phyloP scores from a whole-genome alignment of 768 basidiomycete species.

The Tylopilus felleus region DNA sequence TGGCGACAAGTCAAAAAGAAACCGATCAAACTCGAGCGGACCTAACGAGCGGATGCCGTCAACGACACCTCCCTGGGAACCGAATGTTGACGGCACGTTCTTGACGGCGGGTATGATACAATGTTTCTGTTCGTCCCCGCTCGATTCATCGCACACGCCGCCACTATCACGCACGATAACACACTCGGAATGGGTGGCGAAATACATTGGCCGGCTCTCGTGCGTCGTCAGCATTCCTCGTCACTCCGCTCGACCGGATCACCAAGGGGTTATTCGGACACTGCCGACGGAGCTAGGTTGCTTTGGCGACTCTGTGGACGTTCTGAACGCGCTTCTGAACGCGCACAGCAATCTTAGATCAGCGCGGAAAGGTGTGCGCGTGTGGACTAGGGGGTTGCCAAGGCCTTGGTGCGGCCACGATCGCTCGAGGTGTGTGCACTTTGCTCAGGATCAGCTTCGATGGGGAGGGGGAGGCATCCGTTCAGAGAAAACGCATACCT shows the following conservation, averaged over 20 bases:
- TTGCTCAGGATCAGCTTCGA: neutral
- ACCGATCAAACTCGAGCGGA: conserved; percentile 14
- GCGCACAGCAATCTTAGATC: conserved; percentile 21
- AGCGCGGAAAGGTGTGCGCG: neutral
- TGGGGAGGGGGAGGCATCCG: too few relatives aligned
- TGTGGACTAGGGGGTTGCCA: neutral
- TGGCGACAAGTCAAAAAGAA: conserved; percentile 2
- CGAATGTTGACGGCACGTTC: neutral
- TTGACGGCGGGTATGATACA: neutral
- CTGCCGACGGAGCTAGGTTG: conserved; percentile 12
- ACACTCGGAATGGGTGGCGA: neutral
- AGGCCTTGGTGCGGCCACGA: neutral
- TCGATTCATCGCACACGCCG: conserved; percentile 19
- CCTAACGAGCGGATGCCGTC: neutral
- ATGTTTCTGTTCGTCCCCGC: neutral
- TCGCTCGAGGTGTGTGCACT: neutral
- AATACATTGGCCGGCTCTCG: conserved; percentile 6
- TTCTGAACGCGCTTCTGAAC: conserved; percentile 5
- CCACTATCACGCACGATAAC: conserved; percentile 12
- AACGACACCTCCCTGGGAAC: neutral
- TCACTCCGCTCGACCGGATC: conserved; percentile 15
- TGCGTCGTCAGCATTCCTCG: neutral
- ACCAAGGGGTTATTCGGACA: conserved; percentile 8
- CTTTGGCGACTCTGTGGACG: conserved; percentile 13
- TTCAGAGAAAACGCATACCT: conserved; percentile 1